Conservation (phyloP, 1,139 yeast genomes). For the Groenewaldozyma sp. region DNA sequence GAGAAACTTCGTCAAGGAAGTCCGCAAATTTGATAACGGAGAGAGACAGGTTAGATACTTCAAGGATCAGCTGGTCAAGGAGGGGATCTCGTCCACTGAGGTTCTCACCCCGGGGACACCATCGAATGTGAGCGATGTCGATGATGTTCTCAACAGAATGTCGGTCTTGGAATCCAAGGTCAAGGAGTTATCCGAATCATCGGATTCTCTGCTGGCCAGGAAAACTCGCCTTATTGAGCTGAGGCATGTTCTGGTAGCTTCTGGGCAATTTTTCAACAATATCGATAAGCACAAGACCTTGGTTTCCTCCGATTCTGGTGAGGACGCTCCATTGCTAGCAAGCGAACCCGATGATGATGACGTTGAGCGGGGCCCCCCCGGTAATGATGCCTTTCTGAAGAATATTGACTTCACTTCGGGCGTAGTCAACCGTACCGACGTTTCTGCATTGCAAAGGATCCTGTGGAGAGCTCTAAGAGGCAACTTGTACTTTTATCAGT, state of each 20-base stretch:
- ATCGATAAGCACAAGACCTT: slow-evolving; percentile 5
- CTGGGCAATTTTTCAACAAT: slow-evolving; percentile 42
- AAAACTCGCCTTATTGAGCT: slow-evolving; percentile 53
- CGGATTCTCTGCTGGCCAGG: slow-evolving; percentile 44
- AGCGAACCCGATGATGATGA: slow-evolving; percentile 19
- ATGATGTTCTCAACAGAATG: slow-evolving; percentile 62
- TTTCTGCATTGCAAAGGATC: slow-evolving; percentile 68
- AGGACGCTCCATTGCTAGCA: slow-evolving; percentile 28
- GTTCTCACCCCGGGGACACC: slow-evolving; percentile 27
- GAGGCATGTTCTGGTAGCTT: slow-evolving; percentile 59
- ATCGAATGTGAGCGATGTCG: slow-evolving; percentile 59
- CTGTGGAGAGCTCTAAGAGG: slow-evolving; percentile 93
- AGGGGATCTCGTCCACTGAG: slow-evolving; percentile 22
- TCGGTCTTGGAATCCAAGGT: slow-evolving; percentile 52
- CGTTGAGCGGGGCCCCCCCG: slow-evolving; percentile 7
- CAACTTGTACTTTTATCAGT: slow-evolving; percentile 65
- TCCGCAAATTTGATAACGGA: slow-evolving; percentile 56
- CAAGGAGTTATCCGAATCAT: slow-evolving; percentile 45
- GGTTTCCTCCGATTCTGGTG: slow-evolving; percentile 20
- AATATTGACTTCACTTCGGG: slow-evolving; percentile 66
- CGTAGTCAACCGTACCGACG: slow-evolving; percentile 65
- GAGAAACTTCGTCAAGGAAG: slow-evolving; percentile 75
- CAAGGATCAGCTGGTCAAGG: slow-evolving; percentile 17
- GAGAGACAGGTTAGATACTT: slow-evolving; percentile 45
- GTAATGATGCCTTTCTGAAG: slow-evolving; percentile 20